A percentile compares a stretch with the other conserved stretches of the same genome.
These are phyloP conservation scores for Fusarium pininemorale DNA, from an alignment of 2,329 filamentous ascomycete genomes.

Conservation along the genomic window DNA sequence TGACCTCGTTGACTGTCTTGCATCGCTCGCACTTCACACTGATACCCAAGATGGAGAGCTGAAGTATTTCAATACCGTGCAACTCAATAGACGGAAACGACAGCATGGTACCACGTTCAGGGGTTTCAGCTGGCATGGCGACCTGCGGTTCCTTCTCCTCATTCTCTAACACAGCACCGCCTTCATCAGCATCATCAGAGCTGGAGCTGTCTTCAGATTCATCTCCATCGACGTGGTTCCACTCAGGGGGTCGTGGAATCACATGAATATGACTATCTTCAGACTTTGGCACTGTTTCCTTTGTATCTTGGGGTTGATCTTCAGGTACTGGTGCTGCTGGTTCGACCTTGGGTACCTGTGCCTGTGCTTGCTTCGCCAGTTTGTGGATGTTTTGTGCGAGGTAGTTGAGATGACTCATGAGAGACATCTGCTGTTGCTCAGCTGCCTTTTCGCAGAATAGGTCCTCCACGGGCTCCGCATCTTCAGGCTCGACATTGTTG, in stretches of 20 bases:
- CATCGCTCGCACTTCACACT: constrained; percentile 82
- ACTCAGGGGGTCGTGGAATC: constrained; percentile 82
- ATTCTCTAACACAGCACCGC: constrained; percentile 52
- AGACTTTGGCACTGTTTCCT: constrained; percentile 1
- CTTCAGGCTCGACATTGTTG: constrained; percentile 67
- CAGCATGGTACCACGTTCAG: constrained; percentile 77
- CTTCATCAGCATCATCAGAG: constrained; percentile 53
- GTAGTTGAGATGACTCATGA: constrained; percentile 81
- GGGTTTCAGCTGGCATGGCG: constrained; percentile 37
- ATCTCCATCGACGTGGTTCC: constrained; percentile 60
- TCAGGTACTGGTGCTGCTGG: constrained; percentile 14
- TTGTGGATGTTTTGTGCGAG: constrained; percentile 75
- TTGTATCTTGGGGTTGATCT: background rate
- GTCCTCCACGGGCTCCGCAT: constrained; percentile 70
- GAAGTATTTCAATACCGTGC: constrained; percentile 78
- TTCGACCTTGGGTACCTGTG: constrained; percentile 51
- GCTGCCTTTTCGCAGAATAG: constrained; percentile 69
- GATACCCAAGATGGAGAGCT: constrained; percentile 72
- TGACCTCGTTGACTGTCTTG: constrained; percentile 76
- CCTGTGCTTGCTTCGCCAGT: constrained; percentile 67
- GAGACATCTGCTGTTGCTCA: constrained; percentile 66
- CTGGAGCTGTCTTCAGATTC: constrained; percentile 60
- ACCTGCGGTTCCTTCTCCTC: constrained; percentile 37
- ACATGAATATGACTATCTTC: constrained; percentile 72
- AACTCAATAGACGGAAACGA: constrained; percentile 83